Base-by-base conservation (phyloP, 2,329 filamentous ascomycete species). In the Didymella arachidicola region DNA sequence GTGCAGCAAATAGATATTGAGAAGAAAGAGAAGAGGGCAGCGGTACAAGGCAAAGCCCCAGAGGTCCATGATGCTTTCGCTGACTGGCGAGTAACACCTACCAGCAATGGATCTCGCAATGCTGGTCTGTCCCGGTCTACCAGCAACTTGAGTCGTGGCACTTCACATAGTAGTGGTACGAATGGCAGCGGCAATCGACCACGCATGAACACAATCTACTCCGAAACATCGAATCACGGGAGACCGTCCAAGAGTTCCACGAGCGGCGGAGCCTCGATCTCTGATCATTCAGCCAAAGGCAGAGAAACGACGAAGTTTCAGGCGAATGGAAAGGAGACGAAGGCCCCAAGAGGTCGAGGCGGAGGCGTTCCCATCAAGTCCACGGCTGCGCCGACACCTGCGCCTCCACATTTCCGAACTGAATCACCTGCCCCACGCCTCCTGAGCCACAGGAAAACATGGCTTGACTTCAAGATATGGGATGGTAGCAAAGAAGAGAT, bases 1-100 rank as follows among this genome's bases (percentile, higher is more conserved):
- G 74, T 72, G n/a, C 71, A 76, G 53, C 66, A 70, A 30, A 78
- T 78, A 56, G 70, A 77, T 38, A 76, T 78, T 14, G 67, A 77
- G 50, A 79, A 78, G 63, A 72, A 72, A 47, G 77, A 78, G 56
- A 77, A 77, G 61, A 78, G 76, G 58, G 51, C 62, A 12, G 61
- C 69, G n/a, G 66, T 67, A 14, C 75, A 77, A 46, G 61, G 64
- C 5, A 74, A 72, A 49, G 63, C 61, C n/a, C 58, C 69, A 32
- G 70, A 73, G 27, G 58, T 65, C 29, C 60, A 65, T 30, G 73
- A 75, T 62, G 66, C 64, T 2, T 73, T 73, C 41, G 56, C 66
- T n/a, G 65, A 72, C 32, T 74, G 72, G 72, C 62, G 59, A 38
- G 56, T 67, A 22, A 64, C 71, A 26, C 71, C 67, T 2, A 71